These are phyloP conservation scores for Globisporangium middletonii DNA, from an alignment of 352 stramenopile species.

Conservation along the genomic window DNA sequence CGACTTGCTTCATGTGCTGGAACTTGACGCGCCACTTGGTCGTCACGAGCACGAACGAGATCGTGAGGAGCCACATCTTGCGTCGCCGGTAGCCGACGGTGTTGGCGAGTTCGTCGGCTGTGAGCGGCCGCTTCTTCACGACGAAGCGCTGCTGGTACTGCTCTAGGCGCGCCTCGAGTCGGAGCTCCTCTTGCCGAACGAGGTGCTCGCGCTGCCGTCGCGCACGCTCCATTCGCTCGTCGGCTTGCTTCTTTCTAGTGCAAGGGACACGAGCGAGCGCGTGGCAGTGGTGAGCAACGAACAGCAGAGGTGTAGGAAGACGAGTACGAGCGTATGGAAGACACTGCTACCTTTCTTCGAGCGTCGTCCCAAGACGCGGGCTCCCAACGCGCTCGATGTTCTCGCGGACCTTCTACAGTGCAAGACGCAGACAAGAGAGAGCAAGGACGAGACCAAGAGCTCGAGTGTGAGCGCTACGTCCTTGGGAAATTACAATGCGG, in stretches of 20 bases:
- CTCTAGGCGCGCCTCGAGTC: conserved; percentile 23
- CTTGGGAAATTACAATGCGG: background rate
- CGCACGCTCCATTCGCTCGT: conserved; percentile 39
- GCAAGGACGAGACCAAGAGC: too few species aligned
- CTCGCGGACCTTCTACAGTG: conserved; percentile 49
- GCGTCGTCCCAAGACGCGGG: conserved; percentile 14
- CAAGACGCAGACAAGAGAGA: background rate
- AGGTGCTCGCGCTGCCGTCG: conserved; percentile 38
- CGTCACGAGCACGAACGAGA: conserved; percentile 34
- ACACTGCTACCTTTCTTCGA: conserved; percentile 24
- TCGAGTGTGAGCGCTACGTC: too few species aligned
- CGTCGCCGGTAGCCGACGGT: conserved; percentile 27
- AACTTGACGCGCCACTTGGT: conserved; percentile 31
- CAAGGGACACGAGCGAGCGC: background rate
- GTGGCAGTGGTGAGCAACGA: background rate
- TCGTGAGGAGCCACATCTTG: conserved; percentile 47
- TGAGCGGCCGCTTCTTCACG: conserved; percentile 13
- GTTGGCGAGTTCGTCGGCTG: conserved; percentile 24
- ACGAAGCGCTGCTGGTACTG: conserved; percentile 31
- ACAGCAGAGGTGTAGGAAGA: background rate
- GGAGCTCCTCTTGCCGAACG: conserved; percentile 31
- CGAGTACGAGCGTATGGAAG: background rate
- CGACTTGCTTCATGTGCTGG: conserved; percentile 23
- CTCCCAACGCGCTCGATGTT: conserved; percentile 40
- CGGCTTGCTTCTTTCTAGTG: conserved; percentile 59